A percentile compares a stretch with the other conserved stretches of the same genome.
phyloP scores from a whole-genome alignment of 495 filamentous ascomycete species.

The Astrocystis sublimbata region DNA sequence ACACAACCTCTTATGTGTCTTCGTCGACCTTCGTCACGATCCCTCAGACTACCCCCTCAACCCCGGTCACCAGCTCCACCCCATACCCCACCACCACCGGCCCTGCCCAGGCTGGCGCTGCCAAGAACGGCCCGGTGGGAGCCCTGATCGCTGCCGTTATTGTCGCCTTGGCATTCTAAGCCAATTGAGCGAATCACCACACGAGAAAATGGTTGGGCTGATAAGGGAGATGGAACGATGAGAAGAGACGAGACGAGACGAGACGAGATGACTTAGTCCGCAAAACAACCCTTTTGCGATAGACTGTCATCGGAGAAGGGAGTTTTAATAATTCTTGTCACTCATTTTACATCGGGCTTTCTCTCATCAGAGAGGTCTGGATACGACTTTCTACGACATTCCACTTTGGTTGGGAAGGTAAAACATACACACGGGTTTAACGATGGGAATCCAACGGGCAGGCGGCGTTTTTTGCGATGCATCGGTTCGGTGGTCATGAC shows the following conservation, averaged over 20 bases:
- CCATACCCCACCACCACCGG: neutral
- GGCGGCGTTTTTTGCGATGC: slow-evolving; percentile 11
- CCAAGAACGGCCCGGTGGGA: slow-evolving; percentile 31
- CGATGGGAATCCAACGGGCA: neutral
- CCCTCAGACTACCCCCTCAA: neutral
- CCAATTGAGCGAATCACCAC: too few relatives aligned
- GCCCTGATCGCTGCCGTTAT: slow-evolving; percentile 35
- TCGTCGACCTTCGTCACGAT: slow-evolving; percentile 24
- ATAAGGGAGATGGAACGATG: slow-evolving; percentile 2
- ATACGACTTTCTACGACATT: slow-evolving; percentile 5
- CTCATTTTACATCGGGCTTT: neutral
- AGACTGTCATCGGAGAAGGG: neutral
- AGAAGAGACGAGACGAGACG: neutral
- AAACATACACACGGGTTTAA: slow-evolving; percentile 2
- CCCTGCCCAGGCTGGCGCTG: slow-evolving; percentile 32
- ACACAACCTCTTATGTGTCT: slow-evolving; percentile 11
- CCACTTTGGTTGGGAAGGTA: neutral
- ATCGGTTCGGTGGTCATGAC: slow-evolving; percentile 7
- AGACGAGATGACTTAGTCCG: neutral
- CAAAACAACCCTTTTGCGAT: neutral
- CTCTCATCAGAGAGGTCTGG: neutral
- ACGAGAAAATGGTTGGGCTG: neutral
- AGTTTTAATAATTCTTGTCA: neutral
- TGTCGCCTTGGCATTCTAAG: slow-evolving; percentile 35
- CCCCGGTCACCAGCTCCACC: slow-evolving; percentile 4